phyloP scores from a whole-genome alignment of 2,329 filamentous ascomycete species.

The Sporothrix pallida region DNA sequence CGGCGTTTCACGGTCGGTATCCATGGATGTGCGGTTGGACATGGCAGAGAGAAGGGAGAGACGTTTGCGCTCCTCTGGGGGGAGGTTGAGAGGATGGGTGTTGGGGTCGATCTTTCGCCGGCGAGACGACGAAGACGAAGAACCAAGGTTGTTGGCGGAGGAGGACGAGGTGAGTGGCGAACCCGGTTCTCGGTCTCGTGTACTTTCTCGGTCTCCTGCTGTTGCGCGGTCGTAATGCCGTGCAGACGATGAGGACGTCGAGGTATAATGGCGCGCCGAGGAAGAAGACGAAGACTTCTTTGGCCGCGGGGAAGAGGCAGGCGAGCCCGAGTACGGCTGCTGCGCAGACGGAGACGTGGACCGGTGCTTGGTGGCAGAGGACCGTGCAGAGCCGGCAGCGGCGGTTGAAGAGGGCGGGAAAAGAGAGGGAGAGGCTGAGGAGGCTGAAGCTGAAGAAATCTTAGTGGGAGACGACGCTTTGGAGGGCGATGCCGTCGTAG shows the following conservation, averaged over 20 bases:
- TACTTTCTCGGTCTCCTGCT: background rate
- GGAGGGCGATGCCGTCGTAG: constrained; percentile 34
- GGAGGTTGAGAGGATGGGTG: constrained; percentile 87
- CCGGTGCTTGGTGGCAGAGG: constrained; percentile 39
- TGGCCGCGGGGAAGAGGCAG: constrained; percentile 23
- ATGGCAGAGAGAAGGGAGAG: constrained; percentile 70
- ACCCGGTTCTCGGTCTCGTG: background rate
- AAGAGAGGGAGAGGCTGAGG: constrained; percentile 11
- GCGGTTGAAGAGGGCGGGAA: constrained; percentile 16
- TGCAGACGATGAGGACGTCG: background rate
- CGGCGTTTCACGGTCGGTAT: constrained; percentile 71
- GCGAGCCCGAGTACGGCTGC: background rate
- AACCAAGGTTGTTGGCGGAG: constrained; percentile 26
- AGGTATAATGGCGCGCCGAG: constrained; percentile 22
- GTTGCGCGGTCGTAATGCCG: constrained; percentile 10
- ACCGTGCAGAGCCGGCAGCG: constrained; percentile 31
- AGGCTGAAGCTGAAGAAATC: constrained; percentile 28
- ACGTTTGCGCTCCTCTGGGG: constrained; percentile 84
- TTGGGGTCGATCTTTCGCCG: constrained; percentile 67
- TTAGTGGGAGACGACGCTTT: constrained; percentile 33
- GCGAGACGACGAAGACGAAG: constrained; percentile 53
- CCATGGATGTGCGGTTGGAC: constrained; percentile 72
- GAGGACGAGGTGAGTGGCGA: constrained; percentile 23
- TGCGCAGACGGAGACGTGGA: constrained; percentile 21
- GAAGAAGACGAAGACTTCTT: constrained; percentile 31